Base-by-base conservation (phyloP, 768 basidiomycete genomes). In the Rhizopogon salebrosus region DNA sequence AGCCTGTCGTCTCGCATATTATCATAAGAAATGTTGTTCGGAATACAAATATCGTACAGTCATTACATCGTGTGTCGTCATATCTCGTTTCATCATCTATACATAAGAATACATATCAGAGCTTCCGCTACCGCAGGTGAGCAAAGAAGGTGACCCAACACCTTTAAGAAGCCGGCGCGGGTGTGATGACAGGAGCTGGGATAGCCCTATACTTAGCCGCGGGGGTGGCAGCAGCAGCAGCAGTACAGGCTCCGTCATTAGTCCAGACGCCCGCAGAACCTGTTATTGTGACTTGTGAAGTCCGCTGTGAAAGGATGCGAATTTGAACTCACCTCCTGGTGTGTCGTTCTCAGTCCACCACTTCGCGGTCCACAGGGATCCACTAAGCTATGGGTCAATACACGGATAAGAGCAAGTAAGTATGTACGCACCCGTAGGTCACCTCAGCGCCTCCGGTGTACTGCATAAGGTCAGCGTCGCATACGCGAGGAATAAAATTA, bases 241-340 rank as follows among this genome's bases (percentile, higher is more conserved):
- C 58, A 22, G 63, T 37, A 65, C 82, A 86, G 50, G 76, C 63
- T 3, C 83, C 84, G 62, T 80, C 65, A 61, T 85, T 77, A 40
- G 72, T 70, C 84, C 84, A 85, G 49, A 76, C 80, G 41, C 71
- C 75, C 26, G 76, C 74, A 31, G 72, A 16, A 39, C 76, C 80
- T 83, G 48, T 23, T 4, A 10, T 36, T 4, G 22, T 18, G 9
- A 3, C 5, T 2, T 22, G 27, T 46, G 8, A 38, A 9, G 6
- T 22, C 16, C 16, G 14, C 20, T 22, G 8, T 16, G 9, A 31
- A 23, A 18, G 23, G 16, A 34, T 0, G 9, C 9, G 20, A 29
- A 34, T 13, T 14, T 37, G 27, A n/a, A 23, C 53, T 48, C 45
- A 65, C 71, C 64, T 55, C 62, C 64, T 16, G 66, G 67, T 4